These are phyloP conservation scores for Sporothrix protearum DNA, from an alignment of 2,329 filamentous ascomycete species.

Conservation along the genomic window DNA sequence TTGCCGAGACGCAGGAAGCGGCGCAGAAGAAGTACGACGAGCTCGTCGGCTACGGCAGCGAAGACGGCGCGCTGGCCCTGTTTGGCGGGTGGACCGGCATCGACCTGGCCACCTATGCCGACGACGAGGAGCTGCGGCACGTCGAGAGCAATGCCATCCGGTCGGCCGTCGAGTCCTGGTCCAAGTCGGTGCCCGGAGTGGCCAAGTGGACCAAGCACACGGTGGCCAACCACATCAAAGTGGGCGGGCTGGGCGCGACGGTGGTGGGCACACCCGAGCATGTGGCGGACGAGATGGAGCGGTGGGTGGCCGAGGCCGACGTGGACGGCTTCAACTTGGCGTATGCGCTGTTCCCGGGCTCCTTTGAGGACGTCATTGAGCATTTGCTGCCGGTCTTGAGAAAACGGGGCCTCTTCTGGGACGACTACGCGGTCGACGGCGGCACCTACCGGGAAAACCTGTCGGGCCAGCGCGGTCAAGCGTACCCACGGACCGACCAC, in stretches of 20 bases:
- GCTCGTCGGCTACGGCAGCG: slow-evolving; percentile 35
- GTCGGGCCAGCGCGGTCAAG: not conserved
- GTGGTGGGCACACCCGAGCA: slow-evolving; percentile 62
- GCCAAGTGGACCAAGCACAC: slow-evolving; percentile 69
- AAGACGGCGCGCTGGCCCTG: slow-evolving; percentile 29
- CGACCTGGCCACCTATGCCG: slow-evolving; percentile 35
- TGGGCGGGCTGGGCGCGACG: slow-evolving; percentile 27
- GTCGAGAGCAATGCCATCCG: slow-evolving; percentile 41
- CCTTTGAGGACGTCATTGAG: slow-evolving; percentile 62
- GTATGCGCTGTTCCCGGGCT: slow-evolving; percentile 45
- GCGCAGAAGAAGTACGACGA: slow-evolving; percentile 29
- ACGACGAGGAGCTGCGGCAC: slow-evolving; percentile 39
- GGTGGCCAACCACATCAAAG: slow-evolving; percentile 52
- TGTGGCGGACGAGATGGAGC: slow-evolving; percentile 64
- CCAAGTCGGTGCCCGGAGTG: slow-evolving; percentile 20
- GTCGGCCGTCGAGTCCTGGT: slow-evolving; percentile 29
- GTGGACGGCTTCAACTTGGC: slow-evolving; percentile 72
- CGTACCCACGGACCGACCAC: not conserved
- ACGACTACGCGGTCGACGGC: slow-evolving; percentile 37
- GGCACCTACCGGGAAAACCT: slow-evolving; percentile 19
- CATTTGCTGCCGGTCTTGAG: slow-evolving; percentile 60
- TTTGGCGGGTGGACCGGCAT: slow-evolving; percentile 32
- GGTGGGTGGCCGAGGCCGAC: slow-evolving; percentile 64
- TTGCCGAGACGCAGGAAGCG: slow-evolving; percentile 27
- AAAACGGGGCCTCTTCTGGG: slow-evolving; percentile 54